Conservation (phyloP, 1,284 basidiomycete genomes). For the Leucoagaricus sp. region DNA sequence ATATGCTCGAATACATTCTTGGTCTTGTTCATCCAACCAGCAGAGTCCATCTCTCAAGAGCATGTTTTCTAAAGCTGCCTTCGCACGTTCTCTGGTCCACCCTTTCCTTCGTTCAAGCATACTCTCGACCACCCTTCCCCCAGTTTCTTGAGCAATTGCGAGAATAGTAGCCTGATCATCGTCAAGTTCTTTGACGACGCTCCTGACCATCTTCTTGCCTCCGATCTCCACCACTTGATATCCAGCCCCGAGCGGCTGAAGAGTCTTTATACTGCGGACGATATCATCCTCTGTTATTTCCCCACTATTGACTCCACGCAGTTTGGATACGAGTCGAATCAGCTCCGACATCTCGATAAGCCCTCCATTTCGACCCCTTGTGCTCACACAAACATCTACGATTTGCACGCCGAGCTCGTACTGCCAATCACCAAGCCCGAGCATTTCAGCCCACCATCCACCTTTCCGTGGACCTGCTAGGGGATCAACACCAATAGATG, state of each 20-base stretch:
- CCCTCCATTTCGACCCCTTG: slow-evolving; percentile 87
- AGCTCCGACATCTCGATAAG: slow-evolving; percentile 90
- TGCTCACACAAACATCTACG: slow-evolving; percentile 94
- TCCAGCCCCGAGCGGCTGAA: slow-evolving; percentile 86
- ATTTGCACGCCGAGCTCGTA: slow-evolving; percentile 96
- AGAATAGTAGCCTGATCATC: slow-evolving; percentile 81
- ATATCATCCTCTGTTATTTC: slow-evolving; percentile 85
- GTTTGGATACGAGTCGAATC: slow-evolving; percentile 72
- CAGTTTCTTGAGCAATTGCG: slow-evolving; percentile 67
- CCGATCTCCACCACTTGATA: slow-evolving; percentile 83
- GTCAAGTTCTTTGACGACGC: slow-evolving; percentile 78
- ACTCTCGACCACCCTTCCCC: slow-evolving; percentile 66
- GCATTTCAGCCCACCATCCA: slow-evolving; percentile 89
- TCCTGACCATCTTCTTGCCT: slow-evolving; percentile 70
- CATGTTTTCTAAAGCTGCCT: slow-evolving; percentile 86
- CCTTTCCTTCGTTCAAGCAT: slow-evolving; percentile 59
- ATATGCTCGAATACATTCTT: slow-evolving; percentile 61
- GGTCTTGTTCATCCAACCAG: slow-evolving; percentile 92
- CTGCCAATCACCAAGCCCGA: slow-evolving; percentile 92
- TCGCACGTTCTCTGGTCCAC: slow-evolving; percentile 78
- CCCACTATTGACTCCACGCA: slow-evolving; percentile 69
- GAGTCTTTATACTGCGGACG: slow-evolving; percentile 81
- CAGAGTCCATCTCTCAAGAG: slow-evolving; percentile 88
- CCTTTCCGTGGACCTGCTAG: slow-evolving; percentile 82
- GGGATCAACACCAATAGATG: slow-evolving; percentile 93